Evolutionary conservation across 805 yeast genomes (phyloP).

Genomic region (Myxozyma sirexii): DNA sequence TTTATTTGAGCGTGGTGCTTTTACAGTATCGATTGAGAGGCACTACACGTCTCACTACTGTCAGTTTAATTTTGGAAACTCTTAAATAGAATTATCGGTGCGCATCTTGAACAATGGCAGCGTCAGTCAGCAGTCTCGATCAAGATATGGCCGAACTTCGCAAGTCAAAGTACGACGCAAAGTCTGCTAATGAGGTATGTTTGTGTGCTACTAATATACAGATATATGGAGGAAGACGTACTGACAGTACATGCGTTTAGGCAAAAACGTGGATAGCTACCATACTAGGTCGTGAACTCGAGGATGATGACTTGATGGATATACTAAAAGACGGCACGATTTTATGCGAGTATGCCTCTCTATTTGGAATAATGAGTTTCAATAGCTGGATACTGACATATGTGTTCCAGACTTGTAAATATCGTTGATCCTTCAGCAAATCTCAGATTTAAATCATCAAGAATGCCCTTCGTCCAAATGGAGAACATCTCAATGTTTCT

Average conservation of each 20-base stretch:
- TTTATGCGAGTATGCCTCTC: slow-evolving; percentile 46
- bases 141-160: slow-evolving; percentile 60
- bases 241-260: slow-evolving; percentile 33
- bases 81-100: no score
- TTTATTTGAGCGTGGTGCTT: no score
- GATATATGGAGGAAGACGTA: slow-evolving; percentile 44
- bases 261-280: slow-evolving; percentile 57
- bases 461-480: slow-evolving; percentile 82
- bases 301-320: slow-evolving; percentile 53
- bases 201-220: background rate
- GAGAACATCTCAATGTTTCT: slow-evolving; percentile 79
- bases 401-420: slow-evolving; percentile 44
- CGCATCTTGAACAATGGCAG: slow-evolving; percentile 18
- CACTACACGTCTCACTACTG: no score
- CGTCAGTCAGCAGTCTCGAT: slow-evolving; percentile 62
- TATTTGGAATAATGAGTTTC: slow-evolving; percentile 15
- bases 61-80: no score
- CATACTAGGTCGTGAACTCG: slow-evolving; percentile 44
- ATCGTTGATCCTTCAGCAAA: slow-evolving; percentile 45
- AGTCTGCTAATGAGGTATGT: slow-evolving; percentile 41
- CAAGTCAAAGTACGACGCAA: slow-evolving; percentile 52
- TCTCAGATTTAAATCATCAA: slow-evolving; percentile 57
- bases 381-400: background rate
- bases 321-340: slow-evolving; percentile 63
- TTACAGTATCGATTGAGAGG: no score